Conservation (phyloP, 2,329 filamentous ascomycete genomes). For the Colletotrichum caudatum region DNA sequence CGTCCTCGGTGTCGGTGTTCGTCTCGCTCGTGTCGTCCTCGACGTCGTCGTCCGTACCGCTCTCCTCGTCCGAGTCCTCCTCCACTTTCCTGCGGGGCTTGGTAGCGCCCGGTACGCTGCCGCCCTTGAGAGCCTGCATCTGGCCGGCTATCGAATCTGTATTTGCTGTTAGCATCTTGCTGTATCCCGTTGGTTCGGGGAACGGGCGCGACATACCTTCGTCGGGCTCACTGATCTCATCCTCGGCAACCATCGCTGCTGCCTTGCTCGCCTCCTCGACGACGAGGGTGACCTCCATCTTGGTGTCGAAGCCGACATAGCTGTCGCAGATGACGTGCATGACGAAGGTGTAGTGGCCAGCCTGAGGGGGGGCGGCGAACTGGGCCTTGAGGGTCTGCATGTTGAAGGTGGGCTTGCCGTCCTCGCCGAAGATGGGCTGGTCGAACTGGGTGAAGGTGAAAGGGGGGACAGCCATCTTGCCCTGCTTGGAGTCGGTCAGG, state of each 20-base stretch:
- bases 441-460: constrained; percentile 96
- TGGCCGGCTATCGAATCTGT: constrained; percentile 90
- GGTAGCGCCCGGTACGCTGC: constrained; percentile 62
- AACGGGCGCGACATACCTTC: constrained; percentile 73
- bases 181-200: constrained; percentile 33
- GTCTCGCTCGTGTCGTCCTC: constrained; percentile 77
- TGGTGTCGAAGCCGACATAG: constrained; percentile 93
- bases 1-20: constrained; percentile 75
- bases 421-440: constrained; percentile 83
- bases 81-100: constrained; percentile 67
- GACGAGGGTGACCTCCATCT: constrained; percentile 87
- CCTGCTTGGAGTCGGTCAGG: constrained; percentile 92
- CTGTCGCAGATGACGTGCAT: constrained; percentile 95
- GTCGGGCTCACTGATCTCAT: constrained; percentile 97
- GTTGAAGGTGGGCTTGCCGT: constrained; percentile 89
- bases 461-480: constrained; percentile 95
- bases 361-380: constrained; percentile 92
- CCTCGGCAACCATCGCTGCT: constrained; percentile 82
- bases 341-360: constrained; percentile 93
- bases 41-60: constrained; percentile 81
- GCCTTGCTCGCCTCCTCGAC: constrained; percentile 93
- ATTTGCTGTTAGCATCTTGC: constrained; percentile 45
- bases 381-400: constrained; percentile 98
- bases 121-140: constrained; percentile 88
- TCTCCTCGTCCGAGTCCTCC: constrained; percentile 82